These are phyloP conservation scores for Cytauxzoon felis DNA, from an alignment of 169 alveolate species.

Conservation along the genomic window DNA sequence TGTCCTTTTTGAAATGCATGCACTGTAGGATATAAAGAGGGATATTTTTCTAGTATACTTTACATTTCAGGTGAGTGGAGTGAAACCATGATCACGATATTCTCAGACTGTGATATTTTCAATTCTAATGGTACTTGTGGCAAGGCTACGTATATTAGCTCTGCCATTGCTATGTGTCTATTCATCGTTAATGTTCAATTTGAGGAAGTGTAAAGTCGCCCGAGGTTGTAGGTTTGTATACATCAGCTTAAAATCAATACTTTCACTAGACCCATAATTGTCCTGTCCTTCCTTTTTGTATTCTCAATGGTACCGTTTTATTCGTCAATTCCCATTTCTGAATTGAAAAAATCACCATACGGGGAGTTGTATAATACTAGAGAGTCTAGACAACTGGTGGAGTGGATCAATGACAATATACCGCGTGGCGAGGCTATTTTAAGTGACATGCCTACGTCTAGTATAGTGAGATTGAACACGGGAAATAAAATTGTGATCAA, in stretches of 20 bases:
- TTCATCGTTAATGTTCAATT: slow-evolving; percentile 1
- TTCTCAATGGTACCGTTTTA: slow-evolving; percentile 12
- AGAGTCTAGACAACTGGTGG: slow-evolving; percentile 14
- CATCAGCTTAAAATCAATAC: background rate
- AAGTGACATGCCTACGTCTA: slow-evolving; percentile 54
- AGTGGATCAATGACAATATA: slow-evolving; percentile 32
- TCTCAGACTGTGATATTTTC: slow-evolving; percentile 3
- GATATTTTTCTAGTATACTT: too few relatives aligned
- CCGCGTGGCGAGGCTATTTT: slow-evolving; percentile 29
- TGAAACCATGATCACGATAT: background rate
- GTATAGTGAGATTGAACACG: slow-evolving; percentile 23
- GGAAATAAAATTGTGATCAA: slow-evolving; percentile 7
- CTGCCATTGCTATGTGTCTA: slow-evolving; percentile 37
- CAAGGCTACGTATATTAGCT: slow-evolving; percentile 41
- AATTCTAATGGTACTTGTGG: slow-evolving; percentile 3
- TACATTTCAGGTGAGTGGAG: slow-evolving; percentile 6
- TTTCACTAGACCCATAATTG: background rate
- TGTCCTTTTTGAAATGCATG: too few relatives aligned
- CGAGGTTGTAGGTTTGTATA: background rate
- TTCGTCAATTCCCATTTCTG: slow-evolving; percentile 7
- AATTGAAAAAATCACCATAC: slow-evolving; percentile 10
- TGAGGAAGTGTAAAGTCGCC: slow-evolving; percentile 3
- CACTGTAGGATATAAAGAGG: too few relatives aligned
- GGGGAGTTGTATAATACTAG: slow-evolving; percentile 38
- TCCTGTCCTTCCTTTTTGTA: background rate